Conservation (phyloP, 179 eudicot genomes). For the Pouteria campechiana region DNA sequence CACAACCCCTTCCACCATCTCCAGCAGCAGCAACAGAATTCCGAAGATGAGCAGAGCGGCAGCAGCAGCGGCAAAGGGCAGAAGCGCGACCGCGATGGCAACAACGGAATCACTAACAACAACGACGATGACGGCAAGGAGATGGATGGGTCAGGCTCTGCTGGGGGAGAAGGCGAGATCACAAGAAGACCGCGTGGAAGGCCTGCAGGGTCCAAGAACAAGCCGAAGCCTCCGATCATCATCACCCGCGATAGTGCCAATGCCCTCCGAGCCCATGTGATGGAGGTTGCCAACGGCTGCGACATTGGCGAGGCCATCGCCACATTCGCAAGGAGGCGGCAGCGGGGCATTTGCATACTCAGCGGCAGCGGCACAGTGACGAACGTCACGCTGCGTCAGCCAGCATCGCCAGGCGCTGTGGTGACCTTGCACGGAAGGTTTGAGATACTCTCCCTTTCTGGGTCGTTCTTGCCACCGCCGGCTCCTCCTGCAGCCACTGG, state of each 20-base stretch:
- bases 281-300: slow-evolving; percentile 69
- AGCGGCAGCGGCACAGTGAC: slow-evolving; percentile 69
- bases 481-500: slow-evolving; percentile 85
- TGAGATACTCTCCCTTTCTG: slow-evolving; percentile 70
- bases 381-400: slow-evolving; percentile 68
- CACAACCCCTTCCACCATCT: slow-evolving; percentile 27
- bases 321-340: slow-evolving; percentile 48
- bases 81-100: slow-evolving; percentile 34
- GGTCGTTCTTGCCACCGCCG: slow-evolving; percentile 74
- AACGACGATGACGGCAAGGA: not conserved
- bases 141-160: slow-evolving; percentile 11
- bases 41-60: slow-evolving; percentile 31
- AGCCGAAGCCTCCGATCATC: slow-evolving; percentile 84
- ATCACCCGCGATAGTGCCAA: slow-evolving; percentile 82
- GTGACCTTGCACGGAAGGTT: slow-evolving; percentile 73
- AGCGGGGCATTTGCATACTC: slow-evolving; percentile 66
- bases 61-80: slow-evolving; percentile 28
- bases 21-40: slow-evolving; percentile 17
- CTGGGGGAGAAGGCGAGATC: slow-evolving; percentile 24
- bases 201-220: slow-evolving; percentile 93
- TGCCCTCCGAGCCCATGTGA: slow-evolving; percentile 80
- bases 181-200: slow-evolving; percentile 60
- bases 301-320: slow-evolving; percentile 61
- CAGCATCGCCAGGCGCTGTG: slow-evolving; percentile 56
- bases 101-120: slow-evolving; percentile 1